Evolutionary conservation across 495 filamentous ascomycete genomes (phyloP), one percentile per base, ranked within the genome.

Genomic region (Pseudomonodictys pantanalensis): DNA sequence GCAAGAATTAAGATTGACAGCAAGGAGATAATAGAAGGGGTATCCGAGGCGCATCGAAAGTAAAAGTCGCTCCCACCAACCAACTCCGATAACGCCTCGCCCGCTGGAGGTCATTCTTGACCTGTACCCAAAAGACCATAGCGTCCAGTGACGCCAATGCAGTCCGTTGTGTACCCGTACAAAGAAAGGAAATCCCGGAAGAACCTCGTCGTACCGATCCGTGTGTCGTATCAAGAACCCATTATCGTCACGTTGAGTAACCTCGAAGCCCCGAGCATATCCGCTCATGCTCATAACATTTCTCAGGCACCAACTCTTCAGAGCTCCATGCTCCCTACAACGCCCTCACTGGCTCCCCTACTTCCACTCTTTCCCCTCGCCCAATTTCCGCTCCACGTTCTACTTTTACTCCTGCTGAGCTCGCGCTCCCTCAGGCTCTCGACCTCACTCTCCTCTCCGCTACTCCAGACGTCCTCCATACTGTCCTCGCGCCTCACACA

Each of bases 361-460:
- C 25, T 10, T 24, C 43, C 25, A 41, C 32, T 25, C 23, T 33
- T 46, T 41, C 33, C 41, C 30, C 26, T 10, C 10, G 11, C 28
- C 9, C 6, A 12, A 11, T 6, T 23, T 48, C 20, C 33, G 26
- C 23, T 58, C 30, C 12, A 32, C 24, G 15, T 11, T 20, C 42
- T 9, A 9, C 52, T 12, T 6, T 20, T 20, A 53, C 38, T 47
- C 10, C 11, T 25, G 23, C 24, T 42, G 29, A n/a, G n/a, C 24
- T 60, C 58, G 4, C 51, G 22, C 38, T 65, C 67, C 6, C 25
- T 26, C 6, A 64, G 26, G n/a, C 26, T 53, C 49, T 69, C 66
- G 41, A 67, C 54, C 41, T 71, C 69, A 30, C 59, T 61, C 25
- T 68, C 59, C 11, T 64, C 67, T 9, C 68, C 65, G 12, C 23